These are phyloP conservation scores for Phoma sp. DNA, from an alignment of 2,329 filamentous ascomycete genomes.

Conservation along the genomic window DNA sequence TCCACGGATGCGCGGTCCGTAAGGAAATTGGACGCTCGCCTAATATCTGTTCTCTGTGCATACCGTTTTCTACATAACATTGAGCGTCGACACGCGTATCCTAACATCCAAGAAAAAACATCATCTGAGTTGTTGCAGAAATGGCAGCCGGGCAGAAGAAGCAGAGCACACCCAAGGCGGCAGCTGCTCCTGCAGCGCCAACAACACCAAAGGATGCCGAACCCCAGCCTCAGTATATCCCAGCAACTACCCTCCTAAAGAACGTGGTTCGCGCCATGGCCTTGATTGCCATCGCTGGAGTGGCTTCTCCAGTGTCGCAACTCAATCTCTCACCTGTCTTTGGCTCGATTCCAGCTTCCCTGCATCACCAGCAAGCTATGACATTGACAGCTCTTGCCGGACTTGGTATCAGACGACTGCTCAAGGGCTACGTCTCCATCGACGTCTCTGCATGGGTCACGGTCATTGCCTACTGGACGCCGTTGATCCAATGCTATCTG, in stretches of 20 bases:
- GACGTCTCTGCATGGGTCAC: slow-evolving; percentile 64
- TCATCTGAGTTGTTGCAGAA: slow-evolving; percentile 5
- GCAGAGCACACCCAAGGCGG: slow-evolving; percentile 43
- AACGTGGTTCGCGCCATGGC: slow-evolving; percentile 43
- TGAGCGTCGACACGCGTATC: not conserved
- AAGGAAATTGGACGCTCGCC: slow-evolving; percentile 21
- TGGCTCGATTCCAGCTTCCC: slow-evolving; percentile 77
- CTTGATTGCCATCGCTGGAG: slow-evolving; percentile 64
- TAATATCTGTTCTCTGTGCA: slow-evolving; percentile 26
- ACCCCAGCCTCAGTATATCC: slow-evolving; percentile 29
- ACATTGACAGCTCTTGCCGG: slow-evolving; percentile 72
- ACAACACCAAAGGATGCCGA: slow-evolving; percentile 25
- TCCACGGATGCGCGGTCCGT: slow-evolving; percentile 31
- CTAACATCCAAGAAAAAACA: slow-evolving; percentile 5
- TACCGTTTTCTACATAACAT: slow-evolving; percentile 1
- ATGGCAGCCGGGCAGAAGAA: slow-evolving; percentile 45
- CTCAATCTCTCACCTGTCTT: slow-evolving; percentile 85
- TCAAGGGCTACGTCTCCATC: slow-evolving; percentile 59
- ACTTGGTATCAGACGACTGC: slow-evolving; percentile 69
- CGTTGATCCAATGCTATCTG: slow-evolving; percentile 74
- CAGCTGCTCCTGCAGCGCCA: slow-evolving; percentile 6
- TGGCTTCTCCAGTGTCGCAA: slow-evolving; percentile 73
- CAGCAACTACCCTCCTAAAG: slow-evolving; percentile 33
- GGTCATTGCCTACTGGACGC: slow-evolving; percentile 76
- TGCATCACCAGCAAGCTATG: slow-evolving; percentile 72